A percentile compares a stretch with the other conserved stretches of the same genome.
These are phyloP conservation scores for Teunomyces funiuensis DNA, from an alignment of 805 yeast species.

Conservation along the genomic window DNA sequence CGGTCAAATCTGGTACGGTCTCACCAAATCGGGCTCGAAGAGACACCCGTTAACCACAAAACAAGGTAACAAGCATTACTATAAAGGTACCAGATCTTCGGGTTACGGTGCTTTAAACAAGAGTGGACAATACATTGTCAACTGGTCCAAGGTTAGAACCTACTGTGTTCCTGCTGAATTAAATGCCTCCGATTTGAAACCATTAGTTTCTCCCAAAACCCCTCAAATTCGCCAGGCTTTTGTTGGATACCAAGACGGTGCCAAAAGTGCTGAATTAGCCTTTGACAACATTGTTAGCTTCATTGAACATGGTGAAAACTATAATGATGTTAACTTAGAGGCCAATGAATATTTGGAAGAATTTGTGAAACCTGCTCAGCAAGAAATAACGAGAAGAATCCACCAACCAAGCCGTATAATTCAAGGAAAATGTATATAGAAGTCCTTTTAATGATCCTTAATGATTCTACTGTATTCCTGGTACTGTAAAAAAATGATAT, in stretches of 20 bases:
- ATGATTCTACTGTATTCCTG: background rate
- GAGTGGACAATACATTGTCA: conserved; percentile 71
- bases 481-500: conserved; percentile 1
- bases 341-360: conserved; percentile 35
- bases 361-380: conserved; percentile 29
- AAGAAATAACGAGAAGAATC: conserved; percentile 8
- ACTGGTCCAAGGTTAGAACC: conserved; percentile 86
- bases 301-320: conserved; percentile 67
- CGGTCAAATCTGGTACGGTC: conserved; percentile 82
- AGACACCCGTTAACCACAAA: conserved; percentile 85
- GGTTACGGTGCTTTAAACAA: conserved; percentile 84
- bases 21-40: conserved; percentile 74
- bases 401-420: conserved; percentile 7
- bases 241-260: conserved; percentile 68
- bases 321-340: conserved; percentile 37
- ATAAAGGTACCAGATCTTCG: conserved; percentile 95
- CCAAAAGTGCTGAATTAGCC: conserved; percentile 71
- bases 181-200: conserved; percentile 49
- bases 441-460: conserved; percentile 3
- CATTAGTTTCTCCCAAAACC: conserved; percentile 73
- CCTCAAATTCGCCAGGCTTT: conserved; percentile 69
- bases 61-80: conserved; percentile 89
- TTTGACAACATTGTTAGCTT: conserved; percentile 72
- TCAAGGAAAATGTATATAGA: background rate
- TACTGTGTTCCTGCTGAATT: conserved; percentile 72